Evolutionary conservation across 768 basidiomycete genomes (phyloP).

Genomic region (Russula lepida): DNA sequence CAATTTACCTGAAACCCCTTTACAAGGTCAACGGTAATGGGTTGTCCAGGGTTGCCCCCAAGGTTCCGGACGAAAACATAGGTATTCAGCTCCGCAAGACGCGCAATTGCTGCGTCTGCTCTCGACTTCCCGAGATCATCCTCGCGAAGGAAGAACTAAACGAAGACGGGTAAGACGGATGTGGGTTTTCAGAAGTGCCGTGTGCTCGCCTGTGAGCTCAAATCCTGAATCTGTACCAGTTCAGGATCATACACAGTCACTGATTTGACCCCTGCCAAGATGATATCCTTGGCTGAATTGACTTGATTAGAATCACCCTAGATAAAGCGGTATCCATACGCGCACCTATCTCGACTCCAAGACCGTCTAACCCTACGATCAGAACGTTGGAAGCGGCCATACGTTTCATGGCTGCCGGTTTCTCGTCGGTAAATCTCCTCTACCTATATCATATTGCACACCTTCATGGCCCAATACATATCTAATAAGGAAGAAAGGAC

Average conservation of each 20-base stretch:
- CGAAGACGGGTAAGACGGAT: background rate
- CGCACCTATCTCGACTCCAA: slow-evolving; percentile 91
- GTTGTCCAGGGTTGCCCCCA: slow-evolving; percentile 67
- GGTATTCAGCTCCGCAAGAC: slow-evolving; percentile 87
- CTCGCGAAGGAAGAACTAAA: slow-evolving; percentile 86
- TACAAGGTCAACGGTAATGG: slow-evolving; percentile 72
- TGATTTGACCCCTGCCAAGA: slow-evolving; percentile 93
- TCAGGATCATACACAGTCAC: slow-evolving; percentile 95
- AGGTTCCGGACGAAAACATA: slow-evolving; percentile 91
- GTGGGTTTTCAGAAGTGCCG: background rate
- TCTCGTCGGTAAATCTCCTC: background rate
- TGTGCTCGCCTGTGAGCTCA: slow-evolving; percentile 75
- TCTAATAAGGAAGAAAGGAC: slow-evolving; percentile 32
- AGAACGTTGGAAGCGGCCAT: slow-evolving; percentile 97
- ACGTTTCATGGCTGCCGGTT: slow-evolving; percentile 85
- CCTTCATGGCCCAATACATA: slow-evolving; percentile 98
- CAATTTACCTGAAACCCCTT: slow-evolving; percentile 76
- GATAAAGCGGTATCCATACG: background rate
- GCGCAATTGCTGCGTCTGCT: slow-evolving; percentile 77
- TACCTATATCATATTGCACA: slow-evolving; percentile 26
- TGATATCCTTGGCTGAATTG: slow-evolving; percentile 80
- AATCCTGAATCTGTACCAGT: slow-evolving; percentile 76
- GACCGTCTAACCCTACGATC: slow-evolving; percentile 82
- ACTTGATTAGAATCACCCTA: slow-evolving; percentile 6
- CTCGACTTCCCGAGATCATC: slow-evolving; percentile 84